phyloP scores from a whole-genome alignment of 2,329 filamentous ascomycete species.

The Ramularia collo-cygni region DNA sequence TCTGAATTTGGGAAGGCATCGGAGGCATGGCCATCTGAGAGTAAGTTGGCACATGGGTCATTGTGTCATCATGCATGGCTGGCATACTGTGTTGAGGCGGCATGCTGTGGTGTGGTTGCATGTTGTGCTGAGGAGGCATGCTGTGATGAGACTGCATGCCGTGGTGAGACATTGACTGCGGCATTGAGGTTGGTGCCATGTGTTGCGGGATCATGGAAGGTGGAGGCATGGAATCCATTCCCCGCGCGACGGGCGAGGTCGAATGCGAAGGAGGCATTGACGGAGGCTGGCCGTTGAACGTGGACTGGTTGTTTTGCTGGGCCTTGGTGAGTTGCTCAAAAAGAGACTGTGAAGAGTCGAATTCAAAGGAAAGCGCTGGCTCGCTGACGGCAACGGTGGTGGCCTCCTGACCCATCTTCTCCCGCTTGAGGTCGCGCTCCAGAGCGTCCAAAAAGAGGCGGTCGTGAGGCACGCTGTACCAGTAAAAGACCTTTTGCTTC shows the following conservation, averaged over 20 bases:
- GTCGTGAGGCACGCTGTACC: slow-evolving; percentile 98
- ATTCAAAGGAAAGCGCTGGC: slow-evolving; percentile 95
- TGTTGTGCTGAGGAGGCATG: slow-evolving; percentile 23
- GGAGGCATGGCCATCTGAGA: slow-evolving; percentile 65
- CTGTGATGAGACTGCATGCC: slow-evolving; percentile 16
- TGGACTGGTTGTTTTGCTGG: slow-evolving; percentile 96
- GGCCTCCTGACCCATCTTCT: slow-evolving; percentile 98
- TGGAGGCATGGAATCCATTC: slow-evolving; percentile 89
- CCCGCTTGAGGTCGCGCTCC: slow-evolving; percentile 93
- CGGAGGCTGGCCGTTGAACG: slow-evolving; percentile 51
- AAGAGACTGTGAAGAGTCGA: slow-evolving; percentile 96
- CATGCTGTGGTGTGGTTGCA: slow-evolving; percentile 39
- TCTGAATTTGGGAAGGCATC: slow-evolving; percentile 66
- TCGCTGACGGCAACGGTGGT: slow-evolving; percentile 96
- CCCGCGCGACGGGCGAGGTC: slow-evolving; percentile 80
- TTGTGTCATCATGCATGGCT: slow-evolving; percentile 52
- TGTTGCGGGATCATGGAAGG: slow-evolving; percentile 65
- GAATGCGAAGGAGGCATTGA: slow-evolving; percentile 62
- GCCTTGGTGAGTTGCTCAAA: slow-evolving; percentile 99
- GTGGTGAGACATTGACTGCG: slow-evolving; percentile 18
- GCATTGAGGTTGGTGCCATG: slow-evolving; percentile 24
- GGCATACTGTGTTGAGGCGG: slow-evolving; percentile 29
- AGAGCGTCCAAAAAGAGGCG: slow-evolving; percentile 94
- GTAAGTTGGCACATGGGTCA: slow-evolving; percentile 63
- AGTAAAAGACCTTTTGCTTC: slow-evolving; percentile 99